Evolutionary conservation across 176 grass and related monocot genomes (phyloP).

Genomic region (Microstegium vimineum): DNA sequence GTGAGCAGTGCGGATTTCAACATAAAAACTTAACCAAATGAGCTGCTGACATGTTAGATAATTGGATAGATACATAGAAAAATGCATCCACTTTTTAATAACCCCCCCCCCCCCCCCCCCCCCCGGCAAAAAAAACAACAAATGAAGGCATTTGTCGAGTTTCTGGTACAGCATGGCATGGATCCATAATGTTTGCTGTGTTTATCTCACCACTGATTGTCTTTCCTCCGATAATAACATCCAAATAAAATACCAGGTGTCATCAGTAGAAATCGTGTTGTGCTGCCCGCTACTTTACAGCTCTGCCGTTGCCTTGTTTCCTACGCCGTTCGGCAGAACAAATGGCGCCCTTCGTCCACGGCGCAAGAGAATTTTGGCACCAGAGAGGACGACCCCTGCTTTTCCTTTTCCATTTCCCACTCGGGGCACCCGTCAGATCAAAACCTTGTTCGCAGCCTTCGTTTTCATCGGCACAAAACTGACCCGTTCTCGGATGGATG

Average conservation of each 20-base stretch:
- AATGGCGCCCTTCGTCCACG: not conserved
- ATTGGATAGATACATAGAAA: too few relatives aligned
- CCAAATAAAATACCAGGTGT: not conserved
- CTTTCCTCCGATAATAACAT: not conserved
- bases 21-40: not conserved
- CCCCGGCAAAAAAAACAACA: too few relatives aligned
- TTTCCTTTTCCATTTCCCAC: not conserved
- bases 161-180: too few relatives aligned
- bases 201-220: not conserved
- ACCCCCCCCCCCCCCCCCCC: too few relatives aligned
- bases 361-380: not conserved
- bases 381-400: not conserved
- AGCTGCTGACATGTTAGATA: too few relatives aligned
- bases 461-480: conserved; percentile 1
- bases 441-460: not conserved
- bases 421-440: not conserved
- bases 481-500: not conserved
- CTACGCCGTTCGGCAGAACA: not conserved
- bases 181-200: too few relatives aligned
- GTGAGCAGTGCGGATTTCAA: not conserved
- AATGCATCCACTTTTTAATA: too few relatives aligned
- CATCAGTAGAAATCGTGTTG: not conserved
- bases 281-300: too few relatives aligned
- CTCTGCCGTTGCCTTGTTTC: not conserved
- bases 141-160: too few relatives aligned